A percentile compares a stretch with the other conserved stretches of the same genome.
Evolutionary conservation across 1,139 yeast species (phyloP).

Genomic region (Wickerhamiella infanticola): DNA sequence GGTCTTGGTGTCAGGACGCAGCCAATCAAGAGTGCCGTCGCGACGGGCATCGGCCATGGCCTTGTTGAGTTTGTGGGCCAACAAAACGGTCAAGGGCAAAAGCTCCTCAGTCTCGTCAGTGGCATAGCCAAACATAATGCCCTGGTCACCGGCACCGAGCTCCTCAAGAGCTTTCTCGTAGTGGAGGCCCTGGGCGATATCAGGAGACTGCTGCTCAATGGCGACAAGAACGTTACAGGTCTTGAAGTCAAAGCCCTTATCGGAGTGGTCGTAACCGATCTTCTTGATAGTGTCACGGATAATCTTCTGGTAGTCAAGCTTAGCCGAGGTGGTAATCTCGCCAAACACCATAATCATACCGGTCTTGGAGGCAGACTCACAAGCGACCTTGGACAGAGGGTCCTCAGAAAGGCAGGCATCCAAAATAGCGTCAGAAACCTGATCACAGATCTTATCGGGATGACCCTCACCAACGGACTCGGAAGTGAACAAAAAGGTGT

Average conservation of each 20-base stretch:
- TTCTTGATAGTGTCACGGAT: constrained; percentile 97
- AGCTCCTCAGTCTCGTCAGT: constrained; percentile 97
- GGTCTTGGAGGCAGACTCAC: constrained; percentile 98
- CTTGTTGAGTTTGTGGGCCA: constrained; percentile 91
- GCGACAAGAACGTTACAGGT: constrained; percentile 98
- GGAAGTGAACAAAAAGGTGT: constrained; percentile 69
- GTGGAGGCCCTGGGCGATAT: constrained; percentile 98
- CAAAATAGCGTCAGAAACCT: constrained; percentile 93
- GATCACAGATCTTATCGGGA: constrained; percentile 99
- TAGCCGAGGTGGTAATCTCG: constrained; percentile 95
- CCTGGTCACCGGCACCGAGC: constrained; percentile 99
- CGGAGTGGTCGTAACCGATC: constrained; percentile 94
- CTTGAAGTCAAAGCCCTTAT: constrained; percentile 96
- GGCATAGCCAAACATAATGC: constrained; percentile 99
- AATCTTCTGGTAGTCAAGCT: constrained; percentile 88
- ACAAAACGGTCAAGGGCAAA: constrained; percentile 84
- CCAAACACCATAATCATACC: constrained; percentile 99
- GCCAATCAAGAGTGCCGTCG: constrained; percentile 85
- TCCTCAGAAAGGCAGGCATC: constrained; percentile 95
- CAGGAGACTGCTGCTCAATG: constrained; percentile 98
- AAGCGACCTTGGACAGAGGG: constrained; percentile 96
- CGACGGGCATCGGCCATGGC: constrained; percentile 97
- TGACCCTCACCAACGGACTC: constrained; percentile 62
- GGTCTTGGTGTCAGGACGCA: constrained; percentile 99
- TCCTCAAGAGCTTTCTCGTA: constrained; percentile 94